Evolutionary conservation across 352 stramenopile species (phyloP), one percentile per base, ranked within the genome.

Genomic region (Phytophthora macrochlamydospora): DNA sequence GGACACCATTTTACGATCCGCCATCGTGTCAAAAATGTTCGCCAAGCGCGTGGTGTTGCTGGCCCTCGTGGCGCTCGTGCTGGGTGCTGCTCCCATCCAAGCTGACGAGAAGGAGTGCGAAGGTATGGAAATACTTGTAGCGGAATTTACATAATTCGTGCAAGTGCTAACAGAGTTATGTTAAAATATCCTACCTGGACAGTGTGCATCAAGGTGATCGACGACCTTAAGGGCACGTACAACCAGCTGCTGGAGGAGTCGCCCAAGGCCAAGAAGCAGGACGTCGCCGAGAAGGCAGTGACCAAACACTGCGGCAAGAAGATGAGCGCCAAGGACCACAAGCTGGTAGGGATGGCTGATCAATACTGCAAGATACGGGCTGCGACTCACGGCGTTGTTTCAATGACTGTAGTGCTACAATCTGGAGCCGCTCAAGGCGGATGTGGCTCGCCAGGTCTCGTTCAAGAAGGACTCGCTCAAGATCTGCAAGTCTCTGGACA

Each of bases 401-500:
- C 18, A 28, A 29, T 74, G 43, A 33, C 9, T 62, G 37, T 54
- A 96, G 89, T 98, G 94, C 81, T 98, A 98, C 87, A 97, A 91
- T 59, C 68, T 98, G 61, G 80, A 96, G 79, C 93, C 95, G 12
- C 80, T 98, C 56, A 98, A 98, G 81, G 97, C 96, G 72, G 91
- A 97, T 48, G 87, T 98, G 40, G 94, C 92, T 49, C 87, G 92
- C 52, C 93, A 98, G 51, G 81, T 98, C 45, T 89, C 81, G 57
- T 97, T 96, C 60, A 90, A 89, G 69, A 98, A 98, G 79, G 92
- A 97, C 28, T 91, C 93, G 57, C 56, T 96, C 54, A 97, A 96
- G 83, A 93, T 98, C 65, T 98, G 95, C 87, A 90, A 98, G 81
- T 81, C 73, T 18, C 79, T 98, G 37, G 94, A 97, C 75, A 97